These are phyloP conservation scores for Bolboschoenus planiculmis DNA, from an alignment of 176 grass and related monocot genomes.

Conservation along the genomic window DNA sequence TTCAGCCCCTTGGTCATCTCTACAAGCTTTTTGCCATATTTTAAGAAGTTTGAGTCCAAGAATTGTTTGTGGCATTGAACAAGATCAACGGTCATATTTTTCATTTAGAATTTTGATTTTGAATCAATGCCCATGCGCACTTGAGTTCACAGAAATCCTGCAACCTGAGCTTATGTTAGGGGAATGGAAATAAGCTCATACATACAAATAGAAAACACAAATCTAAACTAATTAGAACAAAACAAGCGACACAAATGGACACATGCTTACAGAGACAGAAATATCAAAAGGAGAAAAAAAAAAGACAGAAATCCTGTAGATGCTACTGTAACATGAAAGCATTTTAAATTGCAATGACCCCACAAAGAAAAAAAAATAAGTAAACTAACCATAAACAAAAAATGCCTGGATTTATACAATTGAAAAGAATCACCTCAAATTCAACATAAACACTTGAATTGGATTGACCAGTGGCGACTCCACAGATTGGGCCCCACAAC, in stretches of 20 bases:
- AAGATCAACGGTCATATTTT: not conserved
- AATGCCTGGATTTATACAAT: not conserved
- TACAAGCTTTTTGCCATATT: not conserved
- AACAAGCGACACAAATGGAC: not conserved
- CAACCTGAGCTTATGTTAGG: not conserved
- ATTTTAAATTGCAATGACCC: not conserved
- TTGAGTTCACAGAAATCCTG: not conserved
- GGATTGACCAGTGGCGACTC: conserved; percentile 1
- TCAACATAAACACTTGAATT: conserved; percentile 14
- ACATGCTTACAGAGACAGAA: not conserved
- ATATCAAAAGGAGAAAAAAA: not conserved
- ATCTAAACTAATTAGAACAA: not conserved
- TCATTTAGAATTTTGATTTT: not conserved
- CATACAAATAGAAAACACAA: not conserved
- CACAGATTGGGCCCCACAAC: conserved; percentile 2
- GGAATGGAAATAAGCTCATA: not conserved
- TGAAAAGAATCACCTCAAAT: conserved; percentile 11
- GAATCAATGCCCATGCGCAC: not conserved
- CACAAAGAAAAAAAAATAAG: not conserved
- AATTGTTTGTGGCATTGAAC: not conserved
- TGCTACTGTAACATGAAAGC: not conserved
- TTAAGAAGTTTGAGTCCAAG: not conserved
- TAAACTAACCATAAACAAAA: not conserved
- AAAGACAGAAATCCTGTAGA: not conserved
- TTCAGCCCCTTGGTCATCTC: not conserved